Conservation (phyloP, 106 monocot species). For the Phalaenopsis equestris region DNA sequence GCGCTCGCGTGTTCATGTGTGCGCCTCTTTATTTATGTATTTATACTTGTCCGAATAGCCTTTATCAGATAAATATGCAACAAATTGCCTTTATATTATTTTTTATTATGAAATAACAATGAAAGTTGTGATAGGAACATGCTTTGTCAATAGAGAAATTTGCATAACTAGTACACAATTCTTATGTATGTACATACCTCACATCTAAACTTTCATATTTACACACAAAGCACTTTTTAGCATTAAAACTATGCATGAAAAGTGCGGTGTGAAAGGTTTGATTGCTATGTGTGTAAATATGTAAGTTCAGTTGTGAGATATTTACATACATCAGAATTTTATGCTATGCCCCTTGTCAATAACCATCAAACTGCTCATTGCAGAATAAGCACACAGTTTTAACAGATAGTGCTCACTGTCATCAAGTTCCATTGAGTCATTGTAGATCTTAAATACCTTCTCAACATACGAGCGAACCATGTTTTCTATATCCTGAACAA, state of each 20-base stretch:
- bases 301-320: too few species aligned
- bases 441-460: conserved; percentile 43
- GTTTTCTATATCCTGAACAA: conserved; percentile 93
- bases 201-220: too few species aligned
- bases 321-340: too few species aligned
- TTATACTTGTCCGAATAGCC: neutral
- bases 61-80: neutral
- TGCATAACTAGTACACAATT: too few species aligned
- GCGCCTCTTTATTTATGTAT: too few species aligned
- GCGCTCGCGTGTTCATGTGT: too few species aligned
- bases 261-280: too few species aligned
- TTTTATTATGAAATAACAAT: neutral
- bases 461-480: conserved; percentile 98
- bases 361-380: neutral
- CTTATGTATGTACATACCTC: too few species aligned
- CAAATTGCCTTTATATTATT: neutral
- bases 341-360: too few species aligned
- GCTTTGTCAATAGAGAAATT: neutral
- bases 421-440: neutral
- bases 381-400: neutral
- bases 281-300: too few species aligned
- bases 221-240: too few species aligned
- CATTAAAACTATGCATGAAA: too few species aligned
- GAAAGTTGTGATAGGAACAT: neutral
- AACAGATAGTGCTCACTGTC: neutral